Conservation (phyloP, 371 early-diverging fungal genomes). For the Mucor plumbeus region DNA sequence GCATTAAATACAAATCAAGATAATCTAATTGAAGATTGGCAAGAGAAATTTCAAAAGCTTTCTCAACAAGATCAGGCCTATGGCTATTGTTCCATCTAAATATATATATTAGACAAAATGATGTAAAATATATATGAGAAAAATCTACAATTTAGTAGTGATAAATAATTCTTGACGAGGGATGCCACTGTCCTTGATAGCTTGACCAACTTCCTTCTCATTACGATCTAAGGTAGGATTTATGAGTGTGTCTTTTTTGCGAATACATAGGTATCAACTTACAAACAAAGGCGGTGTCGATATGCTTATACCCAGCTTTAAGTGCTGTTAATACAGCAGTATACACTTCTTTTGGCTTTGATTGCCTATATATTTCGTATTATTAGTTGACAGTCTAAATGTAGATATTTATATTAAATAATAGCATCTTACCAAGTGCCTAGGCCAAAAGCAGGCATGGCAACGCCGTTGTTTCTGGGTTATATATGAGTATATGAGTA, state of each 20-base stretch:
- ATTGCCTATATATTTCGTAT: background rate
- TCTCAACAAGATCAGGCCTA: constrained; percentile 49
- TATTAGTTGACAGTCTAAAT: background rate
- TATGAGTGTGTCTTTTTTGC: background rate
- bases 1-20: constrained; percentile 72
- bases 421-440: background rate
- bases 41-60: constrained; percentile 58
- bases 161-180: constrained; percentile 61
- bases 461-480: background rate
- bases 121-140: no score
- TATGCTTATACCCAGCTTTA: constrained; percentile 48
- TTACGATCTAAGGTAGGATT: constrained; percentile 53
- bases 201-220: constrained; percentile 65
- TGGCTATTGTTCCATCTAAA: constrained; percentile 68
- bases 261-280: background rate
- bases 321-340: constrained; percentile 42
- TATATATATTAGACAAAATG: background rate
- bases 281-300: constrained; percentile 63
- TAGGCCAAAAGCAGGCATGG: background rate
- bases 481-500: background rate
- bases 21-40: constrained; percentile 65
- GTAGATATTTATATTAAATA: background rate
- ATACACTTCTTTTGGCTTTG: constrained; percentile 45
- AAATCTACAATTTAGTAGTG: constrained; percentile 52
- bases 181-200: constrained; percentile 41